These are phyloP conservation scores for Paxillus rubicundulus DNA, from an alignment of 768 basidiomycete genomes.

Conservation along the genomic window DNA sequence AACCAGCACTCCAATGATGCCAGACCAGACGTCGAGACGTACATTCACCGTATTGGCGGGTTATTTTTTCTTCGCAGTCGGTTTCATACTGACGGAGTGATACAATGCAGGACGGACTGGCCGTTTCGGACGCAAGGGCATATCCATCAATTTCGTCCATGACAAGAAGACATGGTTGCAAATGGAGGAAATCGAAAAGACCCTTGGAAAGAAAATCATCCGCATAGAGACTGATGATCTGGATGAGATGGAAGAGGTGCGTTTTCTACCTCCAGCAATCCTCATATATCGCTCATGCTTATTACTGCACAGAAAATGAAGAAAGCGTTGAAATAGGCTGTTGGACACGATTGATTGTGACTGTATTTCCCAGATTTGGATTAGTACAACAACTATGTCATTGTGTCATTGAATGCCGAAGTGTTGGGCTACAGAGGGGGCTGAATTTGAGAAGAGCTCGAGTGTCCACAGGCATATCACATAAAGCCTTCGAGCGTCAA, in stretches of 20 bases:
- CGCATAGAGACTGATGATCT: slow-evolving; percentile 87
- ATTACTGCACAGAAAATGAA: slow-evolving; percentile 66
- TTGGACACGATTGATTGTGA: background rate
- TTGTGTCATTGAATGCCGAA: too few relatives aligned
- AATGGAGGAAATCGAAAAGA: slow-evolving; percentile 86
- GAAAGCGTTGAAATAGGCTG: slow-evolving; percentile 62
- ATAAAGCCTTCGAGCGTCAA: too few relatives aligned
- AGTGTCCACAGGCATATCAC: too few relatives aligned
- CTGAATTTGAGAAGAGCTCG: too few relatives aligned
- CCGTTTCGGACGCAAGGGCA: slow-evolving; percentile 94
- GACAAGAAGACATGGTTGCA: slow-evolving; percentile 83
- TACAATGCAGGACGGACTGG: slow-evolving; percentile 81
- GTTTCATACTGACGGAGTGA: background rate
- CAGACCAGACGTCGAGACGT: slow-evolving; percentile 90
- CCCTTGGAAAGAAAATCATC: slow-evolving; percentile 73
- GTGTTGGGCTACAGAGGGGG: too few relatives aligned
- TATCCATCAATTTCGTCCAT: slow-evolving; percentile 97
- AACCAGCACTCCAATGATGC: slow-evolving; percentile 44
- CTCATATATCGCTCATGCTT: background rate
- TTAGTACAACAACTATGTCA: background rate
- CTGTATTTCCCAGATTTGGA: background rate
- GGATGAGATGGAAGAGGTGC: slow-evolving; percentile 91
- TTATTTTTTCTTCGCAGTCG: slow-evolving; percentile 8
- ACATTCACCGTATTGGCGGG: slow-evolving; percentile 95
- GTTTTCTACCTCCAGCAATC: slow-evolving; percentile 19